phyloP scores from a whole-genome alignment of 768 basidiomycete genomes.

The Mycena rebaudengoi region DNA sequence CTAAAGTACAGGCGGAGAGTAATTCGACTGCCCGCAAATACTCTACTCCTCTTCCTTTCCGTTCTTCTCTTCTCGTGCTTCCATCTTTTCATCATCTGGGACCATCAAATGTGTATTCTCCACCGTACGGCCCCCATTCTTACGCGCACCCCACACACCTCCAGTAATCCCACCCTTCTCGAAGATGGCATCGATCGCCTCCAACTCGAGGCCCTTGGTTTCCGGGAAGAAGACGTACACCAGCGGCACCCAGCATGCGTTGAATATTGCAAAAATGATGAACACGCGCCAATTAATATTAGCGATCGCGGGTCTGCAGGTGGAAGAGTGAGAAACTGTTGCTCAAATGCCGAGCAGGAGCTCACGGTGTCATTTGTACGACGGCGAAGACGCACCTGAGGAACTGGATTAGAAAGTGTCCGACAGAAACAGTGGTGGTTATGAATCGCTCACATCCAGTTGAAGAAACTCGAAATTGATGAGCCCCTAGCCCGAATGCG shows the following conservation, averaged over 20 bases:
- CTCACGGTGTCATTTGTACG: constrained; percentile 51
- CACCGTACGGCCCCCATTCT: constrained; percentile 41
- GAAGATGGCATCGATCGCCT: constrained; percentile 49
- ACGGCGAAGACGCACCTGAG: constrained; percentile 47
- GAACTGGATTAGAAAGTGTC: not conserved
- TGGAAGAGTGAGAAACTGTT: not conserved
- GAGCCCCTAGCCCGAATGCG: constrained; percentile 46
- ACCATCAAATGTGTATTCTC: too few relatives aligned
- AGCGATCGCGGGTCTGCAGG: constrained; percentile 38
- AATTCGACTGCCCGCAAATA: too few relatives aligned
- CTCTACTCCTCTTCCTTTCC: too few relatives aligned
- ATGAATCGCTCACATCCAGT: constrained; percentile 34
- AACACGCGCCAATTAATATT: constrained; percentile 54
- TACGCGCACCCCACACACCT: constrained; percentile 46
- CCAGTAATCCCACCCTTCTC: constrained; percentile 52
- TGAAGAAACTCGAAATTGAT: constrained; percentile 43
- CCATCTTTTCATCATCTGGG: too few relatives aligned
- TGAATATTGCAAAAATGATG: constrained; percentile 55
- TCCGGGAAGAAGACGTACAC: constrained; percentile 40
- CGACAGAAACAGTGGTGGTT: not conserved
- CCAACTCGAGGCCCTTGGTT: constrained; percentile 48
- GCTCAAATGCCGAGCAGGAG: not conserved
- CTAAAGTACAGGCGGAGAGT: too few relatives aligned
- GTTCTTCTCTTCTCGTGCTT: too few relatives aligned
- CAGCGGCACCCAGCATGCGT: constrained; percentile 52